These are phyloP conservation scores for Fragaria iinumae DNA, from an alignment of 306 rosid genomes.

Conservation along the genomic window DNA sequence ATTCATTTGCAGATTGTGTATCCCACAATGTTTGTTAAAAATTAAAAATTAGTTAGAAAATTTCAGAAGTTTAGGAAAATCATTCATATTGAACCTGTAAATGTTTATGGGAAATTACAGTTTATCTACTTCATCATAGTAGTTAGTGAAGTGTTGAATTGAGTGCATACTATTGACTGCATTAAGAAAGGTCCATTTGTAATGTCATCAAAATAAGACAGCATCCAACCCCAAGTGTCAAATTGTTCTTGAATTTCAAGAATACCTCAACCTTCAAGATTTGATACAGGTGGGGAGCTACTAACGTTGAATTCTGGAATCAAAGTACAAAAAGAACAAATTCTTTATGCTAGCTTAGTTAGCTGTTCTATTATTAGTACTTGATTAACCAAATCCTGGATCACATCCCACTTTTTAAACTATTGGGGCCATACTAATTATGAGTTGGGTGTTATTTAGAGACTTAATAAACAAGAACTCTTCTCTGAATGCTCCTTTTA, in stretches of 20 bases:
- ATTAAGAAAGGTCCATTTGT: not conserved
- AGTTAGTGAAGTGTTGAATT: not conserved
- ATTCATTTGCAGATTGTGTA: not conserved
- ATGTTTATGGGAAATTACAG: not conserved
- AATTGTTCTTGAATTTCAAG: not conserved
- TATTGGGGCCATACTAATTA: slow-evolving; percentile 13
- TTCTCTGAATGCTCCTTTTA: not conserved
- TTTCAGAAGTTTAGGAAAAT: not conserved
- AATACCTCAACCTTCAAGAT: not conserved
- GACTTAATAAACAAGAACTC: slow-evolving; percentile 8
- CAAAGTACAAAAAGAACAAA: slow-evolving; percentile 19
- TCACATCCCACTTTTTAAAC: slow-evolving; percentile 25
- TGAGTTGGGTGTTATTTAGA: not conserved
- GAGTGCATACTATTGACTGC: slow-evolving; percentile 1
- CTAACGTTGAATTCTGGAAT: not conserved
- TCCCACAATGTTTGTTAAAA: not conserved
- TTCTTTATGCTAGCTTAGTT: not conserved
- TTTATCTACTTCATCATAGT: not conserved
- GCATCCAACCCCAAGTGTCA: not conserved
- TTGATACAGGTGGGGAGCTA: slow-evolving; percentile 5
- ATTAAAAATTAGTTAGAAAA: not conserved
- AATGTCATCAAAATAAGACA: slow-evolving; percentile 2
- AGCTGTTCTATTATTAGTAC: slow-evolving; percentile 20
- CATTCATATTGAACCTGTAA: not conserved
- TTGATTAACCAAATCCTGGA: slow-evolving; percentile 26